Evolutionary conservation across 192 early-diverging fungal genomes (phyloP).

Genomic region (Rhizoclosmatium globosum): DNA sequence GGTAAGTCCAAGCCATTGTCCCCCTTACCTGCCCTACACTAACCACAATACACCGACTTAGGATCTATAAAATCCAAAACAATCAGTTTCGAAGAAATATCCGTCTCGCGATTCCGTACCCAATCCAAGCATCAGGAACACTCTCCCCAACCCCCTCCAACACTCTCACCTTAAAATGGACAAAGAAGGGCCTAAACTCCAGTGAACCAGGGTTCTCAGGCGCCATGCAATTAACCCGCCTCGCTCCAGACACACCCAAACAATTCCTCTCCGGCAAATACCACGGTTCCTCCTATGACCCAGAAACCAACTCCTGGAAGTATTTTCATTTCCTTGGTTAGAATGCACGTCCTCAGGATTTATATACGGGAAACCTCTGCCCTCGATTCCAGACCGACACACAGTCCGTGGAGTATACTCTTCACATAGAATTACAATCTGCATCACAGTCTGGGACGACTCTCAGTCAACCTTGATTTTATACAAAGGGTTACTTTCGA

Average conservation of each 20-base stretch:
- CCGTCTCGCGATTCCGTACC: neutral
- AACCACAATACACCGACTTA: neutral
- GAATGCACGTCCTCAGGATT: neutral
- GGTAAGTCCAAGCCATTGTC: neutral
- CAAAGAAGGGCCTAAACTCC: neutral
- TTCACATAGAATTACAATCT: neutral
- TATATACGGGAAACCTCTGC: constrained; percentile 23
- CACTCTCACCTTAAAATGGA: neutral
- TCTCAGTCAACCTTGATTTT: neutral
- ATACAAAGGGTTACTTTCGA: constrained; percentile 9
- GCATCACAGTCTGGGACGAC: constrained; percentile 10
- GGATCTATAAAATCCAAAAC: neutral
- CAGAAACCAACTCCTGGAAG: constrained; percentile 18
- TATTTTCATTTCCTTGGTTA: constrained; percentile 30
- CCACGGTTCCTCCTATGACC: constrained; percentile 14
- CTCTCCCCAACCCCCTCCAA: neutral
- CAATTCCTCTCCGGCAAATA: constrained; percentile 19
- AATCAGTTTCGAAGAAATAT: neutral
- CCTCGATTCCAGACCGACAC: neutral
- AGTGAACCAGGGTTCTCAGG: neutral
- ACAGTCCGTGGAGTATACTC: constrained; percentile 20
- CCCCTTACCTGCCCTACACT: neutral
- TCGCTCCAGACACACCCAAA: neutral
- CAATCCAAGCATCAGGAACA: neutral
- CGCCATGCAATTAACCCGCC: neutral